Evolutionary conservation across 345 rosid species (phyloP), one percentile per base, ranked within the genome.

Genomic region (Ceriops tagal): DNA sequence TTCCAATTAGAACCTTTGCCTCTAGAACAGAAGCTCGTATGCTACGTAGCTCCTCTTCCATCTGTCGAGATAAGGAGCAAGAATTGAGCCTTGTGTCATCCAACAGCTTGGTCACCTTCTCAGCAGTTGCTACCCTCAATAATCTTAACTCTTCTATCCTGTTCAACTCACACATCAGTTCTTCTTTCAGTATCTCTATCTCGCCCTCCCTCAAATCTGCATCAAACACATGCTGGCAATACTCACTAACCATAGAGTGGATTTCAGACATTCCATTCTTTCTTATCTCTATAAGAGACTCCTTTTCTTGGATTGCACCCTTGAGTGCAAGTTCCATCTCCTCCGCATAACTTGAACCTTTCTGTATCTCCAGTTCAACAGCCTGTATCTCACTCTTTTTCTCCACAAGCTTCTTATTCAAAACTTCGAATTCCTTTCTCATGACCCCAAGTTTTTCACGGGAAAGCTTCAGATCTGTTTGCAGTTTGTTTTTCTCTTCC

Each of bases 401-500:
- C 77, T 85, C 87, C 60, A 37, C 8, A 6, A 65, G 64, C 68
- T 81, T 86, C 71, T 77, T 81, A 9, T 55, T 77, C 78, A 77
- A 63, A 19, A 69, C 88, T 24, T 81, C 88, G 15, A 80, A 30
- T 67, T 88, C 89, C 43, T 73, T 76, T 83, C 71, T 89, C 4
- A 80, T 68, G 11, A 39, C 53, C 34, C 58, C 83, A 9, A 92
- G 82, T 64, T 77, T 86, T 70, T 89, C 99, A 22, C 88, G 78
- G 28, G 80, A 85, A 47, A 72, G 61, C 64, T 82, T 80, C 67
- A 88, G 78, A 76, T 90, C 93, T 4, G 68, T 78, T 35, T 89
- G 96, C 62, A 95, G 82, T 74, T 84, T 90, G 67, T 79, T 84
- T 78, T 92, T 92, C 75, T 90, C 88, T 79, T 90, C 99, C 77